These are phyloP conservation scores for Globisporangium recalcitrans DNA, from an alignment of 352 stramenopile genomes.

Conservation along the genomic window DNA sequence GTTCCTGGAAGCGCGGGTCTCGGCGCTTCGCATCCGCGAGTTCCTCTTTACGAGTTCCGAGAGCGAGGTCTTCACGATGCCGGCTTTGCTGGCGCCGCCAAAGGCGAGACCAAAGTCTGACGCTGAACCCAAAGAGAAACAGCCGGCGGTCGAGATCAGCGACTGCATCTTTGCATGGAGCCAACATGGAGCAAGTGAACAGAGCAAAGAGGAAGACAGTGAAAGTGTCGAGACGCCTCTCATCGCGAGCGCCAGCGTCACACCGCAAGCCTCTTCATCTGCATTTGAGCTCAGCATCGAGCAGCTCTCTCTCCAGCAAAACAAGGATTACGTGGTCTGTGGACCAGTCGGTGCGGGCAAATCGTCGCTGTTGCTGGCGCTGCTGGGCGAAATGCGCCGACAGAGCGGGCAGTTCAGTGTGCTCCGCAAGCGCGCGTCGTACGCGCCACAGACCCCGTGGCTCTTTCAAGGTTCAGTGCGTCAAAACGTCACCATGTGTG, in stretches of 20 bases:
- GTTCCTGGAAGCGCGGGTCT: constrained; percentile 83
- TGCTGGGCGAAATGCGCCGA: constrained; percentile 94
- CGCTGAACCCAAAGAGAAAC: background rate
- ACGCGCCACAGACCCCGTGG: constrained; percentile 76
- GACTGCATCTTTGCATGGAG: constrained; percentile 34
- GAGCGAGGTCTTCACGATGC: constrained; percentile 5
- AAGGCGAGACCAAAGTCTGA: constrained; percentile 3
- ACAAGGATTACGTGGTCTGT: constrained; percentile 57
- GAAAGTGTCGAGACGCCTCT: constrained; percentile 6
- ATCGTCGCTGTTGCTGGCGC: constrained; percentile 90
- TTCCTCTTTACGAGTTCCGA: constrained; percentile 51
- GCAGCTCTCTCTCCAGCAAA: constrained; percentile 31
- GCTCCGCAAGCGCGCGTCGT: constrained; percentile 31
- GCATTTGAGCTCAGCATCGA: constrained; percentile 47
- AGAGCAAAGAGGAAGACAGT: background rate
- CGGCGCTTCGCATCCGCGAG: constrained; percentile 59
- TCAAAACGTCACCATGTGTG: constrained; percentile 58
- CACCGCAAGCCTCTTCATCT: background rate
- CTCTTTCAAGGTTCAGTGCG: constrained; percentile 57
- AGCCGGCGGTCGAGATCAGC: constrained; percentile 17
- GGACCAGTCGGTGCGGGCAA: constrained; percentile 94
- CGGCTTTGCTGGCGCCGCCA: constrained; percentile 7
- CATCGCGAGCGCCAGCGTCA: constrained; percentile 1
- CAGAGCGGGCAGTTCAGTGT: constrained; percentile 23
- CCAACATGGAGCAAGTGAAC: background rate